Evolutionary conservation across 2,329 filamentous ascomycete genomes (phyloP).

Genomic region (Septoria linicola): DNA sequence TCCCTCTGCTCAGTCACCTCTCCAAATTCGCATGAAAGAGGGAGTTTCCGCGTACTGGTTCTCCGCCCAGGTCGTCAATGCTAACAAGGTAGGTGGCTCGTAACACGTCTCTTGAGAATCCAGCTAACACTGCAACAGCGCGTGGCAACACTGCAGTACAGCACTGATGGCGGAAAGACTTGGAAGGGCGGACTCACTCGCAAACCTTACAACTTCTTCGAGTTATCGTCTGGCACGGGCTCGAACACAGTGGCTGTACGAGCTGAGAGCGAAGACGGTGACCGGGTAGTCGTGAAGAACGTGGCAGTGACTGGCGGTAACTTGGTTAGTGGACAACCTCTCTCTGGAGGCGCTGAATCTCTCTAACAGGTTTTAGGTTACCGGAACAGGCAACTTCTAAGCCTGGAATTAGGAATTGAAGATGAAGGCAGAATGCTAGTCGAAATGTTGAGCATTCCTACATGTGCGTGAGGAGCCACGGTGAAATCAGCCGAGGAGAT

Average conservation of each 20-base stretch:
- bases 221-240: conserved; percentile 59
- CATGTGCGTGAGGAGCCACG: no score
- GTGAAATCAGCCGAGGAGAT: no score
- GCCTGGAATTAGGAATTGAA: no score
- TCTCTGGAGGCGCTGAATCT: conserved; percentile 32
- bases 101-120: neutral
- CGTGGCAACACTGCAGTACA: conserved; percentile 21
- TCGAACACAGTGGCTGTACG: conserved; percentile 55
- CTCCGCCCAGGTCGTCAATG: conserved; percentile 64
- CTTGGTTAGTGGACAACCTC: conserved; percentile 32
- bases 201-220: conserved; percentile 54
- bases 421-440: no score
- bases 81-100: conserved; percentile 43
- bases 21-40: conserved; percentile 55
- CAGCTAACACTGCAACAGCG: conserved; percentile 17
- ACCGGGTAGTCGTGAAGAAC: conserved; percentile 52
- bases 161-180: conserved; percentile 24
- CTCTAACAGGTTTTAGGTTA: neutral
- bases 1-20: conserved; percentile 27
- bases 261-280: conserved; percentile 56
- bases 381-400: conserved; percentile 1
- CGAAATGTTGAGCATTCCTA: no score
- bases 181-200: conserved; percentile 24
- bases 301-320: conserved; percentile 46
- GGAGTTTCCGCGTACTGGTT: conserved; percentile 56